Evolutionary conservation across 108 stramenopile genomes (phyloP).

Genomic region (Skeletonema marinoi): DNA sequence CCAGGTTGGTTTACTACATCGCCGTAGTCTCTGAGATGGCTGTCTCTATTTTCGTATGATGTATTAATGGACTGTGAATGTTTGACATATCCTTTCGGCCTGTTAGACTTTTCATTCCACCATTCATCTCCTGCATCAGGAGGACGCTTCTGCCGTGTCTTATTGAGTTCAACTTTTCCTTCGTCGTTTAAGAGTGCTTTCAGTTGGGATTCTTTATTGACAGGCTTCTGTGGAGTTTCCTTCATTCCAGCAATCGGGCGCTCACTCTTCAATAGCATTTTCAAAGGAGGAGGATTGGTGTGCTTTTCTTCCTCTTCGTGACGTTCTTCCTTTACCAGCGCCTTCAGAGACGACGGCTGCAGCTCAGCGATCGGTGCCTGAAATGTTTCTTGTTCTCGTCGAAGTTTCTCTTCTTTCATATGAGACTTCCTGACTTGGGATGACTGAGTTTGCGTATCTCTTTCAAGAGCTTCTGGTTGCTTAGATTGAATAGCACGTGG

Average conservation of each 20-base stretch:
- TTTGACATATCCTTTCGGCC: slow-evolving; percentile 16
- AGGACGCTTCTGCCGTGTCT: not conserved
- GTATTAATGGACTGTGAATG: slow-evolving; percentile 2
- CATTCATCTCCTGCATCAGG: slow-evolving; percentile 15
- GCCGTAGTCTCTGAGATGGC: slow-evolving; percentile 17
- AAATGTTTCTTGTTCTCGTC: not conserved
- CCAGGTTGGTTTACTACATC: slow-evolving; percentile 7
- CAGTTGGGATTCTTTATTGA: not conserved
- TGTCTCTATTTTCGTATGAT: slow-evolving; percentile 9
- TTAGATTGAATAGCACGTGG: not conserved
- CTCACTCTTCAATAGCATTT: not conserved
- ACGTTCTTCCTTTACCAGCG: not conserved
- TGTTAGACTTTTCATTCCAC: slow-evolving; percentile 9
- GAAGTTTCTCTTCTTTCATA: not conserved
- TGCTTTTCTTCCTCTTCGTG: not conserved
- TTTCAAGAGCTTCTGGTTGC: not conserved
- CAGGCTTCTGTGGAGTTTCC: not conserved
- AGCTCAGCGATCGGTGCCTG: not conserved
- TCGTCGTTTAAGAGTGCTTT: not conserved
- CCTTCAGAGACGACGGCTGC: not conserved
- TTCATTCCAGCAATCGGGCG: not conserved
- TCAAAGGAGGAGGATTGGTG: not conserved
- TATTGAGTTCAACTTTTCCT: not conserved
- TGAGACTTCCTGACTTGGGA: slow-evolving; percentile 3
- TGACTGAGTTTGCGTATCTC: slow-evolving; percentile 3